Conservation (phyloP, 768 basidiomycete genomes). For the Boletus insuetus region DNA sequence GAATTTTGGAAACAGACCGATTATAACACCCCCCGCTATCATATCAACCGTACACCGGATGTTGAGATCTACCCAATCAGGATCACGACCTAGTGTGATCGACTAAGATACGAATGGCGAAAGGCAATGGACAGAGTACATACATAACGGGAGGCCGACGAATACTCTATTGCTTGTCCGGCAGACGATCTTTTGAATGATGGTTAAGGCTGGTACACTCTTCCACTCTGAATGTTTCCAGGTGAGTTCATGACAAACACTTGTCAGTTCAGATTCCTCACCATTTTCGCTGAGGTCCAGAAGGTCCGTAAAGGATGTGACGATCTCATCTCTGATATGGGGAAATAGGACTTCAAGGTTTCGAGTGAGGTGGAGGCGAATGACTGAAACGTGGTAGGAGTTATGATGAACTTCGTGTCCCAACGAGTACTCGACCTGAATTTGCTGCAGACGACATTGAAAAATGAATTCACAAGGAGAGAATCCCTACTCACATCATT, state of each 20-base stretch:
- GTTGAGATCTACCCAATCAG: conserved; percentile 34
- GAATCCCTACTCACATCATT: conserved; percentile 28
- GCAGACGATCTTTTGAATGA: neutral
- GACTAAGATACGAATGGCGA: neutral
- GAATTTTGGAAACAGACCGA: neutral
- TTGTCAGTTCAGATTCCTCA: neutral
- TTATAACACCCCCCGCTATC: neutral
- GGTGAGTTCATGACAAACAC: neutral
- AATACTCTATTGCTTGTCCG: neutral
- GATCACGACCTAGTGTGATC: conserved; percentile 35
- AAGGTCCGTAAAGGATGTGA: conserved; percentile 37
- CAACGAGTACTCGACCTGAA: conserved; percentile 39
- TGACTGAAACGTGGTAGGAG: conserved; percentile 29
- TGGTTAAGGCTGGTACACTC: neutral
- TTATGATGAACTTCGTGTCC: conserved; percentile 30
- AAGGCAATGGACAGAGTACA: neutral
- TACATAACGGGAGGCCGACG: conserved; percentile 32
- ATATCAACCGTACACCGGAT: conserved; percentile 32
- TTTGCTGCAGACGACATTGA: conserved; percentile 21
- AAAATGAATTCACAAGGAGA: neutral
- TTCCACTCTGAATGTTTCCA: neutral
- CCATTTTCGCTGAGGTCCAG: conserved; percentile 24
- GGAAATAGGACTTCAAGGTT: conserved; percentile 38
- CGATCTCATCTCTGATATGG: conserved; percentile 45
- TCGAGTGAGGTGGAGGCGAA: conserved; percentile 29